These are phyloP conservation scores for Orbilia blumenaviensis DNA, from an alignment of 2,329 filamentous ascomycete species.

Conservation along the genomic window DNA sequence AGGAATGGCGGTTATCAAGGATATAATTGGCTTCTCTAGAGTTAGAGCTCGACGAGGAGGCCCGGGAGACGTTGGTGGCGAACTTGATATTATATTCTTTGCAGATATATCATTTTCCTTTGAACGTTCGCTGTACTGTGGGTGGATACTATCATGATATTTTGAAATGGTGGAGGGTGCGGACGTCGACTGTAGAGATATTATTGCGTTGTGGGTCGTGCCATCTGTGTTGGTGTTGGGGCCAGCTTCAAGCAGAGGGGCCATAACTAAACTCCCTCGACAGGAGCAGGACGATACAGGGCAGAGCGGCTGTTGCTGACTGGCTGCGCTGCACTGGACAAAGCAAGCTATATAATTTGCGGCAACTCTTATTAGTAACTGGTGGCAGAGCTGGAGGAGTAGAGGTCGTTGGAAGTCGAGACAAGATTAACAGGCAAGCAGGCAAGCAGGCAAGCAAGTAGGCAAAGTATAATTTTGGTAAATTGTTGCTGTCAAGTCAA, in stretches of 20 bases:
- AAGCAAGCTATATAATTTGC: no score
- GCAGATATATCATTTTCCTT: constrained; percentile 9
- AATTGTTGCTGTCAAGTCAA: no score
- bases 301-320: not conserved
- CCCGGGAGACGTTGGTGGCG: constrained; percentile 13
- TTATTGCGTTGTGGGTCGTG: constrained; percentile 37
- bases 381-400: constrained; percentile 1
- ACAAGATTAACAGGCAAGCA: not conserved
- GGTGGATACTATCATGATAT: constrained; percentile 21
- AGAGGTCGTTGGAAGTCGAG: not conserved
- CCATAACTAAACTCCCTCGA: constrained; percentile 41
- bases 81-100: constrained; percentile 10
- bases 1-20: constrained; percentile 43
- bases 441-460: not conserved
- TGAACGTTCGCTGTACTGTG: constrained; percentile 18
- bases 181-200: not conserved
- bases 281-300: constrained; percentile 21
- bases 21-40: constrained; percentile 40
- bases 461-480: not conserved
- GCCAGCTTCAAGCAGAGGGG: constrained; percentile 37
- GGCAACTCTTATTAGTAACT: constrained; percentile 6
- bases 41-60: not conserved
- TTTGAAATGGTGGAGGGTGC: constrained; percentile 3
- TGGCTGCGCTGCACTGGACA: no score
- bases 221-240: constrained; percentile 43